Evolutionary conservation across 352 stramenopile genomes (phyloP).

Genomic region (Blastocystis sp.): DNA sequence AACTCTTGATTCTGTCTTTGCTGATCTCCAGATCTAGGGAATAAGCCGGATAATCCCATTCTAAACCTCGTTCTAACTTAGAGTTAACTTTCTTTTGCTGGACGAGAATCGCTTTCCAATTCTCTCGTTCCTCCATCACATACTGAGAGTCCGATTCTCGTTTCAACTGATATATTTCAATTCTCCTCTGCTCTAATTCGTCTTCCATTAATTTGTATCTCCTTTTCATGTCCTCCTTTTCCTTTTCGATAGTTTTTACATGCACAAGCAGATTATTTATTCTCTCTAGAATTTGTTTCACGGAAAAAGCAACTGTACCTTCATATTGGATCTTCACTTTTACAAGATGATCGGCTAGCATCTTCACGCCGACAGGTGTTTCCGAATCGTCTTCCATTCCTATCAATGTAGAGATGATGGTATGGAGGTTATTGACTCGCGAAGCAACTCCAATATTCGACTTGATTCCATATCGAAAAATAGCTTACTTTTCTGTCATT

Average conservation of each 20-base stretch:
- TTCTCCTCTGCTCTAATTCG: constrained; percentile 12
- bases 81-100: not conserved
- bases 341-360: constrained; percentile 58
- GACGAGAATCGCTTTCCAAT: constrained; percentile 15
- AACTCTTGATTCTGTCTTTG: not conserved
- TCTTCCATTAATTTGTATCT: constrained; percentile 10
- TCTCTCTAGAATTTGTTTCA: not conserved
- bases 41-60: no score
- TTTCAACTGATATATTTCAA: constrained; percentile 38
- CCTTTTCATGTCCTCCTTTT: constrained; percentile 34
- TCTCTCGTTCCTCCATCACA: constrained; percentile 15
- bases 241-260: constrained; percentile 41
- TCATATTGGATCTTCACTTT: constrained; percentile 59
- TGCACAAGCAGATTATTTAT: constrained; percentile 39
- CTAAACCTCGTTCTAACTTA: not conserved
- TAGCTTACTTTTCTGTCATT: not conserved
- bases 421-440: not conserved
- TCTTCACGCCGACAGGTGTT: constrained; percentile 48
- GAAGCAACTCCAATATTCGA: not conserved
- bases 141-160: not conserved
- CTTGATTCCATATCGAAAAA: not conserved
- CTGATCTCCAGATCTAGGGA: not conserved
- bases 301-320: not conserved
- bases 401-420: not conserved
- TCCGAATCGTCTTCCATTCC: not conserved